phyloP scores from a whole-genome alignment of 192 early-diverging fungal genomes.

The Helicostylum pulchrum region DNA sequence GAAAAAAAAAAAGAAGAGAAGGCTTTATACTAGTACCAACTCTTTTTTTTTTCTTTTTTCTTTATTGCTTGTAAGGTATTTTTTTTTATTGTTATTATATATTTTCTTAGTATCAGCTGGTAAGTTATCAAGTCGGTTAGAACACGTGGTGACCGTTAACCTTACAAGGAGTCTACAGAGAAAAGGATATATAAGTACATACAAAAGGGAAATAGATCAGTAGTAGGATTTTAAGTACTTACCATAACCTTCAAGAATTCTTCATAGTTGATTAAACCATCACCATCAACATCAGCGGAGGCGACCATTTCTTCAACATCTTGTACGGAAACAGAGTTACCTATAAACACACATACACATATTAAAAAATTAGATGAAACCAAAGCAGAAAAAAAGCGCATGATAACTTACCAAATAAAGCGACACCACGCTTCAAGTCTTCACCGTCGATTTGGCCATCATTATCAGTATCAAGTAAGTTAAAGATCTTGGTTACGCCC shows the following conservation, averaged over 20 bases:
- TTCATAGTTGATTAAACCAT: conserved; percentile 86
- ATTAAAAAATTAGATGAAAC: background rate
- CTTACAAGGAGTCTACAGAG: conserved; percentile 14
- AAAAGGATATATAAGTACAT: background rate
- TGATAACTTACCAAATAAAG: conserved; percentile 29
- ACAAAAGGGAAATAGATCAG: background rate
- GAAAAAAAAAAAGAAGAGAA: too few species aligned
- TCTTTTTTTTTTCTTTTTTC: background rate
- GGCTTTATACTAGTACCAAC: too few species aligned
- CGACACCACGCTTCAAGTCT: conserved; percentile 29
- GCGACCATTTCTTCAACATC: conserved; percentile 14
- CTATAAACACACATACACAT: conserved; percentile 3
- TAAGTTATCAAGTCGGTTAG: background rate
- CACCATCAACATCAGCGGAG: conserved; percentile 80
- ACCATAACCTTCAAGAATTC: conserved; percentile 85
- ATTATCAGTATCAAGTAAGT: conserved; percentile 25
- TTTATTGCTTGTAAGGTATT: too few species aligned
- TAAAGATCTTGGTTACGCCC: conserved; percentile 27
- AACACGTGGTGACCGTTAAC: conserved; percentile 9
- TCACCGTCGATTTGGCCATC: conserved; percentile 29
- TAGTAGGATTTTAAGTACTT: background rate
- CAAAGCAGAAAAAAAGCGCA: background rate
- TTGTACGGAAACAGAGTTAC: conserved; percentile 8
- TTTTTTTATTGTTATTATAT: background rate
- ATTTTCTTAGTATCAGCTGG: background rate